A percentile compares a stretch with the other conserved stretches of the same genome.
Evolutionary conservation across 2,329 filamentous ascomycete species (phyloP).

Genomic region (Pochonia chlamydosporia): DNA sequence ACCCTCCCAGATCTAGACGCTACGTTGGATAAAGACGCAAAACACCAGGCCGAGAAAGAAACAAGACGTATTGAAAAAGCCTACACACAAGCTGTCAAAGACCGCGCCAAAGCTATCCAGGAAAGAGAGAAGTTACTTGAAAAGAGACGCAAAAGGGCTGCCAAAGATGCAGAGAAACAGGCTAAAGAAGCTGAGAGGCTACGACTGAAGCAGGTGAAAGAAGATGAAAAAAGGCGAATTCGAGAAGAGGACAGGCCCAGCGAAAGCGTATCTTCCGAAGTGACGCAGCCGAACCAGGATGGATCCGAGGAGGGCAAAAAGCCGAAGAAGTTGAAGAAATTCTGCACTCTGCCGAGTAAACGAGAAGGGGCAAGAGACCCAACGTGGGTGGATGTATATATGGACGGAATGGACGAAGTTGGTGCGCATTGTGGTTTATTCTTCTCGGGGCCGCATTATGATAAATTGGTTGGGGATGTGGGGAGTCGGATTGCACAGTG

Average conservation of each 20-base stretch:
- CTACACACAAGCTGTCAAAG: constrained; percentile 62
- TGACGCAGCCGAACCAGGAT: background rate
- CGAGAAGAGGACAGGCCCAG: constrained; percentile 20
- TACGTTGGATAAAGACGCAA: constrained; percentile 57
- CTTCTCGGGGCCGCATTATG: constrained; percentile 66
- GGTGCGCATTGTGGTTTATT: constrained; percentile 81
- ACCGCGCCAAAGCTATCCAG: constrained; percentile 57
- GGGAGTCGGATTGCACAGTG: constrained; percentile 61
- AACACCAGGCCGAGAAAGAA: constrained; percentile 65
- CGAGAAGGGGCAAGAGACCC: constrained; percentile 53
- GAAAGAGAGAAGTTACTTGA: constrained; percentile 56
- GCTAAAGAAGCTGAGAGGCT: constrained; percentile 35
- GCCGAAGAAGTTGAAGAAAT: constrained; percentile 60
- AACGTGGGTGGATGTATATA: constrained; percentile 73
- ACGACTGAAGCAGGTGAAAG: constrained; percentile 24
- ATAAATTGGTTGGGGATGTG: constrained; percentile 70
- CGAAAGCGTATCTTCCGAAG: background rate
- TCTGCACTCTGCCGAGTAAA: constrained; percentile 65
- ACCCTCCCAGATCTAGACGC: constrained; percentile 46
- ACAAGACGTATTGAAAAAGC: constrained; percentile 55
- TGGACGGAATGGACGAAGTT: constrained; percentile 81
- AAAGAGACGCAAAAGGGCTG: constrained; percentile 42
- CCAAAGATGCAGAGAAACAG: constrained; percentile 35
- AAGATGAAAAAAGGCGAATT: constrained; percentile 21
- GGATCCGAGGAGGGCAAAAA: constrained; percentile 13